These are phyloP conservation scores for Paramecium primaurelia DNA, from an alignment of 73 alveolate species.

Conservation along the genomic window DNA sequence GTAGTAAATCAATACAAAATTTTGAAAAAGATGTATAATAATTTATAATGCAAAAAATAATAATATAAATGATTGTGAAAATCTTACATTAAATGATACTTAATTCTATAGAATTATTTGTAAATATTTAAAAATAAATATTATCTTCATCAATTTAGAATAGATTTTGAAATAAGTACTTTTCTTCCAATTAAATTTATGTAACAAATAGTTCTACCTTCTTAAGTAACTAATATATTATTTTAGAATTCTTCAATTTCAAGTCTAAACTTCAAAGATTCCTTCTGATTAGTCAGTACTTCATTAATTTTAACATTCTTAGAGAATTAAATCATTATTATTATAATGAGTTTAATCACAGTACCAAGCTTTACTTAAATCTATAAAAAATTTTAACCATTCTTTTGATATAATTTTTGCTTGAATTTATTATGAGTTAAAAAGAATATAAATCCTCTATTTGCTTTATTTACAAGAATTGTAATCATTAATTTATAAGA, in stretches of 20 bases:
- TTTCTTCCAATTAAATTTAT: background rate
- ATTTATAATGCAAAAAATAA: too few relatives aligned
- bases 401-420: background rate
- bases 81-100: background rate
- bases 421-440: background rate
- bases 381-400: background rate
- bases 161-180: background rate
- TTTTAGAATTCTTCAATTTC: background rate
- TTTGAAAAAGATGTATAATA: too few relatives aligned
- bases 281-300: background rate
- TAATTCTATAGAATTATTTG: background rate
- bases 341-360: background rate
- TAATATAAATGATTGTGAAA: too few relatives aligned
- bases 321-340: background rate
- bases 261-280: background rate
- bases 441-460: background rate
- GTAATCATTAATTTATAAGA: background rate
- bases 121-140: background rate
- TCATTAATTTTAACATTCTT: background rate
- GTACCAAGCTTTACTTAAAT: background rate
- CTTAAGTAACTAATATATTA: background rate
- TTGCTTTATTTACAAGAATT: background rate
- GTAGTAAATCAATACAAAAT: too few relatives aligned
- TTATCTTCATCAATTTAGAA: background rate
- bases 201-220: background rate